Evolutionary conservation across 2,329 filamentous ascomycete species (phyloP).

Genomic region (Apiospora pterosperma): DNA sequence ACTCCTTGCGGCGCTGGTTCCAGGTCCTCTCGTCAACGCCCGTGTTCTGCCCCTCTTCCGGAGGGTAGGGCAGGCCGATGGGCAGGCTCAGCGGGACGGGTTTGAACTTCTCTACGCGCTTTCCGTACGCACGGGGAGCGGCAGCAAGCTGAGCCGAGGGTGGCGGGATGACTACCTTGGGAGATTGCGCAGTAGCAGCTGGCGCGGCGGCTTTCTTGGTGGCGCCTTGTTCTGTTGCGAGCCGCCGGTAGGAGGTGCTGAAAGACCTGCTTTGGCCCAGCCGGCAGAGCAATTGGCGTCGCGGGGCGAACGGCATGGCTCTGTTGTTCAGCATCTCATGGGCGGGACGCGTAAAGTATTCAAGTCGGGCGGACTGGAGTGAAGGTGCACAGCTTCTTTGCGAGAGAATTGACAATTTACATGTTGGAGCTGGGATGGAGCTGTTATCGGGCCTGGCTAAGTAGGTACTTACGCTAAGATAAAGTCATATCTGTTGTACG

Average conservation of each 20-base stretch:
- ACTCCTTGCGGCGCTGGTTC: constrained; percentile 70
- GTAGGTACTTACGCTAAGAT: background rate
- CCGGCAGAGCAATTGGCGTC: constrained; percentile 39
- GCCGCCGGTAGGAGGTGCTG: constrained; percentile 37
- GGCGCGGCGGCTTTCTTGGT: constrained; percentile 8
- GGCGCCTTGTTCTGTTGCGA: constrained; percentile 24
- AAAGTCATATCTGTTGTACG: background rate
- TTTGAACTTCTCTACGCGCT: constrained; percentile 50
- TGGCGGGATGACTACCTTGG: constrained; percentile 31
- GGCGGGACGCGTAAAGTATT: background rate
- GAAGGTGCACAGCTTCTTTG: background rate
- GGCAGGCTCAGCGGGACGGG: constrained; percentile 65
- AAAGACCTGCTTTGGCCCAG: constrained; percentile 52
- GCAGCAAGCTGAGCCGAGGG: constrained; percentile 41
- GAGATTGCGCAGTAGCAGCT: constrained; percentile 7
- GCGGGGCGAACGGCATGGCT: constrained; percentile 20
- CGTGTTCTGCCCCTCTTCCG: constrained; percentile 75
- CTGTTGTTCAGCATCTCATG: background rate
- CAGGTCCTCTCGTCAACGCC: constrained; percentile 68
- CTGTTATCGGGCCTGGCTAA: background rate
- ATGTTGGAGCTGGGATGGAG: background rate
- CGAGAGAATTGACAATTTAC: background rate
- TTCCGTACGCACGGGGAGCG: constrained; percentile 59
- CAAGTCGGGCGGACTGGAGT: background rate
- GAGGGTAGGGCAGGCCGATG: constrained; percentile 76